phyloP scores from a whole-genome alignment of 441 rosid genomes.

The Corymbia citriodora region DNA sequence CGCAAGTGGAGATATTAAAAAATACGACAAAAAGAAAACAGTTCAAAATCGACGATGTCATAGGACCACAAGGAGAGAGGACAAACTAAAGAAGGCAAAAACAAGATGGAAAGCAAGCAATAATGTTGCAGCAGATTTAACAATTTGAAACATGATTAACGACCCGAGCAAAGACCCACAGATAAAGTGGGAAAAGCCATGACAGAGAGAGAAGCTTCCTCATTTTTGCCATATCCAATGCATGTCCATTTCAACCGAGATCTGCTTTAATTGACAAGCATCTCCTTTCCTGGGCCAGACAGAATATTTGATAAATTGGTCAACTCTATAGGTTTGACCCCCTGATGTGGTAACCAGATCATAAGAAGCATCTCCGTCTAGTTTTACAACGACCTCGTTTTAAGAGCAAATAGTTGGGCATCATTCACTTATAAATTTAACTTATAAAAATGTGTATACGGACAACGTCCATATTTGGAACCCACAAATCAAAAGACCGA shows the following conservation, averaged over 20 bases:
- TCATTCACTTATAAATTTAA: background rate
- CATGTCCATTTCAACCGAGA: background rate
- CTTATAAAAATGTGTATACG: background rate
- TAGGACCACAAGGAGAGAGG: background rate
- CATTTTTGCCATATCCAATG: background rate
- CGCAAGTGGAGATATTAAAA: background rate
- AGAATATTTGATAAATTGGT: background rate
- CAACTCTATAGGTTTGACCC: background rate
- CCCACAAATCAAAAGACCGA: background rate
- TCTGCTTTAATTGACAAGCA: background rate
- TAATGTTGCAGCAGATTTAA: background rate
- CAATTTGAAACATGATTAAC: background rate
- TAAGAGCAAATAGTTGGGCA: background rate
- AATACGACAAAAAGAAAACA: background rate
- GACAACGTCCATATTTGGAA: background rate
- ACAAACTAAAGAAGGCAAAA: background rate
- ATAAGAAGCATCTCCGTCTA: background rate
- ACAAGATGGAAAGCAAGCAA: background rate
- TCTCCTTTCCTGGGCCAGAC: background rate
- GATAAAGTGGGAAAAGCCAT: background rate
- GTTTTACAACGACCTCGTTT: background rate
- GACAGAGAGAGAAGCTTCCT: background rate
- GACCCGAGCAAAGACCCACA: background rate
- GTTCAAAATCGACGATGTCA: background rate
- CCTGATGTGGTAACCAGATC: background rate